Evolutionary conservation across 495 filamentous ascomycete genomes (phyloP).

Genomic region (Oidiodendron maius): DNA sequence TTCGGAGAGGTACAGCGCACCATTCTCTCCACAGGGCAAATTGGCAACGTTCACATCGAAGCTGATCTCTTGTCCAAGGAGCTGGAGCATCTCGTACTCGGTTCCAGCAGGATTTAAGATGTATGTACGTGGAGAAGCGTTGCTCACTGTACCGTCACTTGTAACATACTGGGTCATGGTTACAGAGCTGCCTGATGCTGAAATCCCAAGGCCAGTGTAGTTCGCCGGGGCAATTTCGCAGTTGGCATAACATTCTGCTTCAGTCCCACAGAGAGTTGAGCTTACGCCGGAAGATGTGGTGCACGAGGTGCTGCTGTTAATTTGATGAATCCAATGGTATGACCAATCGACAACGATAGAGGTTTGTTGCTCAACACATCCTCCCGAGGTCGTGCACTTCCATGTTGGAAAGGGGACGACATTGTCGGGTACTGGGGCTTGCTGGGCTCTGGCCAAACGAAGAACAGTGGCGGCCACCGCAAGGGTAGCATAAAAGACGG

Average conservation of each 20-base stretch:
- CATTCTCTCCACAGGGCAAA: constrained; percentile 62
- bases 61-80: constrained; percentile 52
- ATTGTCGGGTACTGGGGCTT: constrained; percentile 32
- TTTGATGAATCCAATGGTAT: constrained; percentile 41
- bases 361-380: constrained; percentile 34
- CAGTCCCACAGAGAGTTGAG: constrained; percentile 37
- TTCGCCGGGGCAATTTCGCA: constrained; percentile 44
- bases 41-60: constrained; percentile 60
- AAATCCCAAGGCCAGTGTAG: constrained; percentile 39
- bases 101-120: constrained; percentile 46
- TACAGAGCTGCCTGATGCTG: constrained; percentile 28
- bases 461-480: constrained; percentile 8
- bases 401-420: constrained; percentile 44
- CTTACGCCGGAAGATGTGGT: constrained; percentile 35
- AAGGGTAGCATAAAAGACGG: no score
- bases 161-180: constrained; percentile 15
- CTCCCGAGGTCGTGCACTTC: constrained; percentile 38
- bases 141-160: constrained; percentile 16
- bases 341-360: constrained; percentile 44
- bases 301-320: constrained; percentile 26
- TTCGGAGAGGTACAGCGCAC: constrained; percentile 55
- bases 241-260: constrained; percentile 39
- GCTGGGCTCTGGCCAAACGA: neutral
- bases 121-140: constrained; percentile 51
- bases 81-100: constrained; percentile 55